Percentiles rank a stretch among this genome's conserved stretches.
Conservation (phyloP, 495 filamentous ascomycete species). For the Penicillium odoratum region DNA sequence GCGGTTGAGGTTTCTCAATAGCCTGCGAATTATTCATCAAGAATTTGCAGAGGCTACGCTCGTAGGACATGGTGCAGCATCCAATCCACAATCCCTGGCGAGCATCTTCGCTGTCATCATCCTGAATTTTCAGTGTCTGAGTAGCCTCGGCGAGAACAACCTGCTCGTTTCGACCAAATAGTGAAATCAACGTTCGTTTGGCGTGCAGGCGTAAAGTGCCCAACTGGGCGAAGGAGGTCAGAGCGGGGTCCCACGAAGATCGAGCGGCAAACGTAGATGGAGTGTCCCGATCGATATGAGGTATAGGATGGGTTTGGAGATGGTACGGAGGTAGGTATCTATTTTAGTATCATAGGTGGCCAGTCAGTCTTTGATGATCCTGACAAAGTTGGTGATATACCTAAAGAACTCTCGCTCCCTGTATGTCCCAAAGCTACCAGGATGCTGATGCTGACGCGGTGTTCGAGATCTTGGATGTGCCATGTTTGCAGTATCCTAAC, state of each 20-base stretch:
- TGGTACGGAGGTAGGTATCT: constrained; percentile 27
- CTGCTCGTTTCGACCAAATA: constrained; percentile 55
- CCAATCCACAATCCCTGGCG: constrained; percentile 43
- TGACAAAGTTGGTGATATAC: constrained; percentile 9
- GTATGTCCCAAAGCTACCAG: constrained; percentile 8
- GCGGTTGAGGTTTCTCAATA: constrained; percentile 13
- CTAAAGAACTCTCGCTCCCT: constrained; percentile 30
- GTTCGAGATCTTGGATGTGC: constrained; percentile 3
- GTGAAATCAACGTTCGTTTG: constrained; percentile 53
- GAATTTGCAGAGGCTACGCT: constrained; percentile 46
- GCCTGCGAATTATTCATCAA: constrained; percentile 19
- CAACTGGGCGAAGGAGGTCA: constrained; percentile 63
- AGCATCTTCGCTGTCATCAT: constrained; percentile 30
- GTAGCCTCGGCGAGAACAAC: constrained; percentile 64
- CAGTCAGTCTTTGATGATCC: constrained; percentile 7
- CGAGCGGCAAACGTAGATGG: constrained; percentile 6
- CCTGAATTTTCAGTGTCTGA: constrained; percentile 46
- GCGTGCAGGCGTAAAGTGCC: constrained; percentile 53
- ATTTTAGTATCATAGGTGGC: not conserved
- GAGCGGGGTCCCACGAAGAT: constrained; percentile 49
- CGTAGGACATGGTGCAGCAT: constrained; percentile 34
- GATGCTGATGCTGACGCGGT: constrained; percentile 1
- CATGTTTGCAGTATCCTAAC: not conserved
- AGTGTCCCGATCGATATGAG: constrained; percentile 13
- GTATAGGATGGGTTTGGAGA: constrained; percentile 10